phyloP scores from a whole-genome alignment of 1,284 basidiomycete species.

The Blastosporella zonata region DNA sequence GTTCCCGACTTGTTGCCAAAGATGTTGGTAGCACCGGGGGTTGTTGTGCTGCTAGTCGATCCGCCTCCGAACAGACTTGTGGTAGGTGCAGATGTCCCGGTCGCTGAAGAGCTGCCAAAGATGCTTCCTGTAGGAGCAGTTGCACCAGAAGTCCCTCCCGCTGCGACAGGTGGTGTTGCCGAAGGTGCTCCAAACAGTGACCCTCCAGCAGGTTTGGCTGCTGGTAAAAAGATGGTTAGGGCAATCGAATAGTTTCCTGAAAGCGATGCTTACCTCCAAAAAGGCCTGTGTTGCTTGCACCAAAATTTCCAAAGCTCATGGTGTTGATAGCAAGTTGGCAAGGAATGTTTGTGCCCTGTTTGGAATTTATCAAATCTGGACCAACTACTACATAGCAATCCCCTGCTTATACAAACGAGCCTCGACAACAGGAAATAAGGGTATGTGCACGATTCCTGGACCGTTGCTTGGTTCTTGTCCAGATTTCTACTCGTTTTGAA shows the following conservation, averaged over 20 bases:
- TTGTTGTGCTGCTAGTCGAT: slow-evolving; percentile 5
- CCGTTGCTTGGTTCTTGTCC: too few species aligned
- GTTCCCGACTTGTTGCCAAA: slow-evolving; percentile 21
- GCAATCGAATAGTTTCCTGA: neutral
- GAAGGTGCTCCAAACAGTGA: slow-evolving; percentile 21
- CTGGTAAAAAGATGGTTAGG: slow-evolving; percentile 11
- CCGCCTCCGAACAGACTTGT: slow-evolving; percentile 24
- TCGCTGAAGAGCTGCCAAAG: slow-evolving; percentile 10
- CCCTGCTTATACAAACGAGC: slow-evolving; percentile 2
- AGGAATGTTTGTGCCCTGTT: slow-evolving; percentile 2
- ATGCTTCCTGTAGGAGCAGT: slow-evolving; percentile 2
- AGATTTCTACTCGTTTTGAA: too few species aligned
- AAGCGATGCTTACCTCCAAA: slow-evolving; percentile 17
- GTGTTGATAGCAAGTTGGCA: neutral
- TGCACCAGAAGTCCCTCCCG: slow-evolving; percentile 13
- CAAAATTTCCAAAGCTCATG: slow-evolving; percentile 26
- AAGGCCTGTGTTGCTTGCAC: slow-evolving; percentile 15
- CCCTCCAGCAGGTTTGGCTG: slow-evolving; percentile 18
- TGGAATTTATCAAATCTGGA: too few species aligned
- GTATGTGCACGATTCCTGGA: too few species aligned
- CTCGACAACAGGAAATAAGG: neutral
- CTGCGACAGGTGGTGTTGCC: slow-evolving; percentile 9
- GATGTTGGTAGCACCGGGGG: slow-evolving; percentile 16
- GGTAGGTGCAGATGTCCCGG: slow-evolving; percentile 18
- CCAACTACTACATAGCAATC: too few species aligned